These are phyloP conservation scores for Rosellinia necatrix DNA, from an alignment of 2,329 filamentous ascomycete species.

Conservation along the genomic window DNA sequence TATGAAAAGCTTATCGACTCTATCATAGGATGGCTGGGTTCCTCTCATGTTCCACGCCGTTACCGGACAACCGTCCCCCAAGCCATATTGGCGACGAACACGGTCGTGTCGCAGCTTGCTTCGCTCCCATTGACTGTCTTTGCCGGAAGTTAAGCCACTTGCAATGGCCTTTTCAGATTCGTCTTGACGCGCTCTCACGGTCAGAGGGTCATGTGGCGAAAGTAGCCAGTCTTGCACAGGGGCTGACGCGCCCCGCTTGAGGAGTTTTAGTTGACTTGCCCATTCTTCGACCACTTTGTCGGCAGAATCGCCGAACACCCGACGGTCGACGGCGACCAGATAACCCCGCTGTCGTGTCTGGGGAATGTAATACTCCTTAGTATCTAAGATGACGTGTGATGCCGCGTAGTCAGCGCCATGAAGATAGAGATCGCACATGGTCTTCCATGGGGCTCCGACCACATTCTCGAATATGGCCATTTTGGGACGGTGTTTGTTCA, in stretches of 20 bases:
- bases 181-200: slow-evolving; percentile 55
- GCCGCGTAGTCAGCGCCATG: slow-evolving; percentile 60
- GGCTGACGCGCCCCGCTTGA: slow-evolving; percentile 64
- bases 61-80: slow-evolving; percentile 61
- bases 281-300: slow-evolving; percentile 46
- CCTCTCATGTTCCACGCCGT: slow-evolving; percentile 64
- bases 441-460: slow-evolving; percentile 60
- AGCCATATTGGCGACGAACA: slow-evolving; percentile 52
- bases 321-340: slow-evolving; percentile 58
- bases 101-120: slow-evolving; percentile 65
- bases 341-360: slow-evolving; percentile 69
- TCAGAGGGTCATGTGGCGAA: slow-evolving; percentile 56
- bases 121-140: slow-evolving; percentile 54
- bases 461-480: slow-evolving; percentile 78
- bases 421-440: slow-evolving; percentile 49
- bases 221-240: slow-evolving; percentile 66
- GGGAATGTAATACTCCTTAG: slow-evolving; percentile 74
- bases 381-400: slow-evolving; percentile 59
- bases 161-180: slow-evolving; percentile 45
- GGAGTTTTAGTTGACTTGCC: slow-evolving; percentile 48
- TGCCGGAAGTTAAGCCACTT: slow-evolving; percentile 30
- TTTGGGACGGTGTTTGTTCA: slow-evolving; percentile 57
- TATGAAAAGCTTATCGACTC: slow-evolving; percentile 43
- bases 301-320: slow-evolving; percentile 37
- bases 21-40: slow-evolving; percentile 40